A percentile compares a stretch with the other conserved stretches of the same genome.
These are phyloP conservation scores for Arthroderma sp. DNA, from an alignment of 2,329 filamentous ascomycete species.

Conservation along the genomic window DNA sequence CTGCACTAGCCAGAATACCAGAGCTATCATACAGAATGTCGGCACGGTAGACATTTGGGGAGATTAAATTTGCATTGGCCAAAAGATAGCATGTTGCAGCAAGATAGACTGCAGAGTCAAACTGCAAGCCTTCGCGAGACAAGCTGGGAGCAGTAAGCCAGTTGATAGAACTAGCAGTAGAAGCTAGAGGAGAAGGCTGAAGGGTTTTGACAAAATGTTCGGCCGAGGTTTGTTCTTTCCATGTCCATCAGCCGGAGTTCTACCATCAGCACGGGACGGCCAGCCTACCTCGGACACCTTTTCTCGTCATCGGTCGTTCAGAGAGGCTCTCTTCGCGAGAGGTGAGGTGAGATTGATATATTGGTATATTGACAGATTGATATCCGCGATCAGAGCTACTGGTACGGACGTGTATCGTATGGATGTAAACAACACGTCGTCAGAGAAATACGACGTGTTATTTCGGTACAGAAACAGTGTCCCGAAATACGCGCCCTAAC, in stretches of 20 bases:
- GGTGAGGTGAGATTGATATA: no score
- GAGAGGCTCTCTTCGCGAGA: no score
- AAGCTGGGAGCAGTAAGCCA: constrained; percentile 25
- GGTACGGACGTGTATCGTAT: no score
- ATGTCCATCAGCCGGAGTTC: no score
- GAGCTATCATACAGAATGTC: constrained; percentile 47
- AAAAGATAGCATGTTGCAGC: constrained; percentile 39
- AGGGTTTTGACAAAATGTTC: constrained; percentile 15
- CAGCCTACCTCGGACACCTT: no score
- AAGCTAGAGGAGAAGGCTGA: constrained; percentile 14
- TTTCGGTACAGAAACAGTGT: neutral
- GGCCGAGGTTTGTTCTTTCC: no score
- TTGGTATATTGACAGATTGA: no score
- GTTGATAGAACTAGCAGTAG: constrained; percentile 1
- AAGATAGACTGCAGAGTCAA: constrained; percentile 21
- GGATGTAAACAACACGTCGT: no score
- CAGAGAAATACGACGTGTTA: no score
- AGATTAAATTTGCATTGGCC: constrained; percentile 46
- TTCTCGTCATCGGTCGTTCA: no score
- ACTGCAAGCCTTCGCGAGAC: constrained; percentile 14
- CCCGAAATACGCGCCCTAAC: neutral
- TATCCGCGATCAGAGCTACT: no score
- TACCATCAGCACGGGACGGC: no score
- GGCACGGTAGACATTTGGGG: constrained; percentile 46
- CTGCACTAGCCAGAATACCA: constrained; percentile 20